Base-by-base conservation (phyloP, 768 basidiomycete species). In the Ephemerocybe angulata region DNA sequence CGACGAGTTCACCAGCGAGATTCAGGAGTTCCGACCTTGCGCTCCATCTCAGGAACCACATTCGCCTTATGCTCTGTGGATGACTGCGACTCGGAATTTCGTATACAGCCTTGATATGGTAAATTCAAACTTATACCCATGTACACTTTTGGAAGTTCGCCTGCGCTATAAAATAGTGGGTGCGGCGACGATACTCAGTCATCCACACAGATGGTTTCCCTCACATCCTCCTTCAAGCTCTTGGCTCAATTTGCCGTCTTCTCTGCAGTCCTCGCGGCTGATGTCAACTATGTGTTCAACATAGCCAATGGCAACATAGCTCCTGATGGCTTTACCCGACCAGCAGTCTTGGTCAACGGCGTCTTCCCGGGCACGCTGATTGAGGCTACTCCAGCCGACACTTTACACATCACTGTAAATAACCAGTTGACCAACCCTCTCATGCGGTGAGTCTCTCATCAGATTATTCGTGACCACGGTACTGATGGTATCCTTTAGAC, bases 321-420 rank as follows among this genome's bases (percentile, higher is more conserved):
- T 13, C 60, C 56, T 19, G 60, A 60, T 46, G 66, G 66, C 1
- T 64, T 64, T 43, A 44, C 50, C 22, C 60, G 65, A 24, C 65
- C 67, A 24, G 72, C 70, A 24, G 76, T 78, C 12, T 63, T 77
- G 21, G 69, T 74, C 22, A 77, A 76, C 52, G 76, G 74, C 3
- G 19, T 55, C 2, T 71, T 73, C 44, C 75, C 77, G 31, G 78
- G 75, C 0, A 60, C 74, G 2, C 62, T 73, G 19, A 72, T 80
- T 33, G 61, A 67, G 30, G 76, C 71, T 17, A 69, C 69, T 54
- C 78, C 76, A 61, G 62, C 62, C 43, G 72, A 74, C 50, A 58
- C 56, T 1, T 53, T 74, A 8, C 68, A 70, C 44, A 66, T 74
- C 37, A 62, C 66, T 1, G 66, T 67, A 12, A 66, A 71, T 50